Evolutionary conservation across 2,329 filamentous ascomycete species (phyloP), one percentile per base, ranked within the genome.

Genomic region (Aureobasidium sp.): DNA sequence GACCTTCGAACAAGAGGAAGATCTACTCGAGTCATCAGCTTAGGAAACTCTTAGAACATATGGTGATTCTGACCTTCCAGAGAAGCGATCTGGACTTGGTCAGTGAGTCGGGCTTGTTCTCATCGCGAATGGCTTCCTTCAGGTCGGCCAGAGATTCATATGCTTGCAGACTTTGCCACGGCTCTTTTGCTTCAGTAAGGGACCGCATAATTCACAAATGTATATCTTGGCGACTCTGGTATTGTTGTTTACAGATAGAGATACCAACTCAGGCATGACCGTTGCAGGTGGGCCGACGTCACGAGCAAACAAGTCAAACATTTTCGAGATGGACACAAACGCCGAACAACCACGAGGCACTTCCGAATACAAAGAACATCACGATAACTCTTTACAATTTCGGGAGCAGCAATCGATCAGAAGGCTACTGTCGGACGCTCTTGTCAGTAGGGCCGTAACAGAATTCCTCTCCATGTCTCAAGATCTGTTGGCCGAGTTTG

Each of bases 1-100:
- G 77, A 57, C 83, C 82, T 66, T 87, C 85, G 71, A 91, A 93
- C 34, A 96, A 79, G 49, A 97, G 79, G 73, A 97, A 96, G 41
- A 84, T 84, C 90, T 93, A 67, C 20, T 41, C 14, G 29, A 48
- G 14, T 51, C 51, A 49, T 62, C 15, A 64, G n/a, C 27, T 29
- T 9, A 17, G 4, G 22, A 4, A 4, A 3, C 4, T 14, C 3
- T 15, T 7, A 14, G 15, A 20, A 5, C 15, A 20, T 25, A 11
- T 29, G 8, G 17, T 20, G 3, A 31, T 29, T 58, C 53, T 53
- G 71, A 88, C 89, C 84, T 96, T 97, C 93, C 93, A 97, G 75
- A 89, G 96, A 41, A 95, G 82, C 3, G 93, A 97, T 36, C 64
- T 44, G 17, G 62, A 65, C 62, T 92, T 86, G 42, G 55, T 67